Evolutionary conservation across 345 rosid genomes (phyloP).

Genomic region (Camelina neglecta): DNA sequence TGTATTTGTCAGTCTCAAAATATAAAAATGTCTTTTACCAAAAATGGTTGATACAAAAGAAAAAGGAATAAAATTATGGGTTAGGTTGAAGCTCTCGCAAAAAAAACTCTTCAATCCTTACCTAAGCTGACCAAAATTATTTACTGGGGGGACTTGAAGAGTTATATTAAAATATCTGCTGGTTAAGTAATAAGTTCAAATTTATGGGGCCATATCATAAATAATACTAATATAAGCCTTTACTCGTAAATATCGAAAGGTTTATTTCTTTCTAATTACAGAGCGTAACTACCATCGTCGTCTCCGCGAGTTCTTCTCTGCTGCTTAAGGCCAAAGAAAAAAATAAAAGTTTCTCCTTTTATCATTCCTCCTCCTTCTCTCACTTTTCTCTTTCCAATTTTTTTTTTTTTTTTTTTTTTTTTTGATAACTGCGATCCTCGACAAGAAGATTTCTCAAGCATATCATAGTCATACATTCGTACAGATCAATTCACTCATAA

Average conservation of each 20-base stretch:
- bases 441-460: constrained; percentile 21
- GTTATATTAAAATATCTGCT: neutral
- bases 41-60: neutral
- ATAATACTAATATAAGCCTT: neutral
- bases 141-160: neutral
- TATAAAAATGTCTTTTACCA: neutral
- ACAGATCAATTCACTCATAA: constrained; percentile 23
- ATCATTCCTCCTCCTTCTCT: constrained; percentile 2
- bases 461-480: constrained; percentile 14
- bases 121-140: too few species aligned
- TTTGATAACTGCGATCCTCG: constrained; percentile 26
- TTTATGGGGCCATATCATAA: neutral
- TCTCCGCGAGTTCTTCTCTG: constrained; percentile 45
- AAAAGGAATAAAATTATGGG: neutral
- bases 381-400: neutral
- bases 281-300: constrained; percentile 42
- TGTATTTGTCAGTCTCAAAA: neutral
- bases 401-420: neutral
- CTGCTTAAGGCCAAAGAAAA: constrained; percentile 13
- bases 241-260: neutral
- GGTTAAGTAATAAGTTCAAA: neutral
- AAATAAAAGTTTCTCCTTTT: constrained; percentile 16
- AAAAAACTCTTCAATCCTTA: neutral
- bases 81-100: neutral
- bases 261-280: neutral